Base-by-base conservation (phyloP, 1,284 basidiomycete genomes). In the Cystobasidium pallidum region DNA sequence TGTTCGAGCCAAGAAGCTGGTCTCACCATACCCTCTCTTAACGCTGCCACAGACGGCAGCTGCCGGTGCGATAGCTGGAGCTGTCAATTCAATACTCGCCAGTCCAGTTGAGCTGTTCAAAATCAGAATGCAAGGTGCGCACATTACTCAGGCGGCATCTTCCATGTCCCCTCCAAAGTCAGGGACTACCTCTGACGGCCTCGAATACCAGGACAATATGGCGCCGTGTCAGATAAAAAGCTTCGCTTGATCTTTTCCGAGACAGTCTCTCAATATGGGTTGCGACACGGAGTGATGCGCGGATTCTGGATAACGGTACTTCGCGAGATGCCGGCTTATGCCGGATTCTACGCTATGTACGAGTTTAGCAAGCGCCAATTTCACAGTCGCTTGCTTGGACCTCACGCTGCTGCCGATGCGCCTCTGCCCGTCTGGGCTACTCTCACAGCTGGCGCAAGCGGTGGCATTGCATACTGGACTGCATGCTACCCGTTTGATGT, bases 291-390 rank as follows among this genome's bases (percentile, higher is more conserved):
- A 8, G 86, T 98, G 65, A 96, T 98, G 94, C 84, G 95, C 39
- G 95, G 95, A 0, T 98, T 94, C 80, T 96, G 94, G 92, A 92
- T 94, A n/a, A 98, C 95, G 0, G 88, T 97, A 32, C 86, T 88
- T 0, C 85, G 94, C 77, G 95, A 98, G 81, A 92, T 96, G 54
- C 94, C 94, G 2, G 94, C 93, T 7, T 97, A 97, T 79, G 93
- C 94, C 49, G 76, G 72, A 26, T 81, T 79, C 74, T 92, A 92
- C 78, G 88, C 88, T 70, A 92, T 88, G 0, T 99, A 92, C 80
- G 95, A 97, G 81, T 90, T 87, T 70, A 87, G 90, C 7, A 97
- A 94, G 82, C 88, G 92, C 15, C 82, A 85, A 70, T 92, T 96
- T 77, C 82, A 84, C 66, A 80, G 84, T 63, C 82, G 78, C 7